Evolutionary conservation across 1,284 basidiomycete genomes (phyloP).

Genomic region (Marasmius fiardii): DNA sequence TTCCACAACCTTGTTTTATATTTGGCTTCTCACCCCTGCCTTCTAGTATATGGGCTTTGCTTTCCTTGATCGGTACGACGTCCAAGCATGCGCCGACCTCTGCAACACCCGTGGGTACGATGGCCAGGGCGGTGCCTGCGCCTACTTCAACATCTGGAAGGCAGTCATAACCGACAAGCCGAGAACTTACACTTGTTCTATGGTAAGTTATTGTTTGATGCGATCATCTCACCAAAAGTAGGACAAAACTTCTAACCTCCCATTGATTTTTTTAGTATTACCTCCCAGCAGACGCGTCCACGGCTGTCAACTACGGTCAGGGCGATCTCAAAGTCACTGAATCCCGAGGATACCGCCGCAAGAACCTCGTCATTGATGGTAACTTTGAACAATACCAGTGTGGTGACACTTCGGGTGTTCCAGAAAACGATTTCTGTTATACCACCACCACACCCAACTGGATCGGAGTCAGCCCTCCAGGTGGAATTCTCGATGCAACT

Average conservation of each 20-base stretch:
- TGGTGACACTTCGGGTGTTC: slow-evolving; percentile 14
- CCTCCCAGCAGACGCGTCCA: slow-evolving; percentile 20
- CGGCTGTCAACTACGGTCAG: slow-evolving; percentile 22
- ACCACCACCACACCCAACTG: slow-evolving; percentile 21
- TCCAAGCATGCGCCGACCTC: slow-evolving; percentile 21
- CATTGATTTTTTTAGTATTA: slow-evolving; percentile 17
- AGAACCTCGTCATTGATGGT: slow-evolving; percentile 14
- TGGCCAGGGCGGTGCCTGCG: slow-evolving; percentile 21
- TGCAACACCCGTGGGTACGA: slow-evolving; percentile 25
- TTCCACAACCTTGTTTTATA: neutral
- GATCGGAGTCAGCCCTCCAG: slow-evolving; percentile 21
- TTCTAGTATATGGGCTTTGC: slow-evolving; percentile 25
- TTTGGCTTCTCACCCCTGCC: neutral
- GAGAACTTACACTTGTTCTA: slow-evolving; percentile 23
- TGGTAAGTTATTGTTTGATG: slow-evolving; percentile 17
- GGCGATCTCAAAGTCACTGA: slow-evolving; percentile 19
- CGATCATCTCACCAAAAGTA: neutral
- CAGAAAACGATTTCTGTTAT: slow-evolving; percentile 30
- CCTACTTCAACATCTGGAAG: slow-evolving; percentile 27
- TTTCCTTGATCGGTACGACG: slow-evolving; percentile 23
- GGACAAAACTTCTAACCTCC: neutral
- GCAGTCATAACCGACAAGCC: slow-evolving; percentile 21
- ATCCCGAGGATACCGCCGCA: slow-evolving; percentile 21
- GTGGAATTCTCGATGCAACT: slow-evolving; percentile 25
- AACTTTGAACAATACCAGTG: slow-evolving; percentile 17